phyloP scores from a whole-genome alignment of 768 basidiomycete genomes.

The Hortiboletus campestris region DNA sequence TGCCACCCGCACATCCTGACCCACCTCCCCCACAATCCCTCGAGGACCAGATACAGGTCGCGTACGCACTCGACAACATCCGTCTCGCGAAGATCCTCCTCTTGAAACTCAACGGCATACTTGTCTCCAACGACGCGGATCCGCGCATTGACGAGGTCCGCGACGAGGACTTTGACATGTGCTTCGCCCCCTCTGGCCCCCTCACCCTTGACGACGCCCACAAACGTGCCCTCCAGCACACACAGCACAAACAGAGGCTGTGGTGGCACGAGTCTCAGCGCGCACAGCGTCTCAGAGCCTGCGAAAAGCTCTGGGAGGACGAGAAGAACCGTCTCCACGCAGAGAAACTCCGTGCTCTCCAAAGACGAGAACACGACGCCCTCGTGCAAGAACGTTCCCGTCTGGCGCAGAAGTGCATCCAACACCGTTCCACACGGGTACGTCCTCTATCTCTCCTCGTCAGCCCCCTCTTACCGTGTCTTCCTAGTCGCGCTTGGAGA shows the following conservation, averaged over 20 bases:
- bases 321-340: constrained; percentile 44
- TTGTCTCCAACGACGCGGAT: constrained; percentile 57
- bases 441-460: constrained; percentile 1
- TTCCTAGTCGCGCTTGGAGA: constrained; percentile 19
- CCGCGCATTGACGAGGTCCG: constrained; percentile 61
- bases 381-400: constrained; percentile 30
- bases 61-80: constrained; percentile 66
- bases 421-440: constrained; percentile 22
- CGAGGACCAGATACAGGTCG: constrained; percentile 63
- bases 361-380: constrained; percentile 31
- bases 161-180: constrained; percentile 44
- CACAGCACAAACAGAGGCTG: constrained; percentile 34
- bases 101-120: constrained; percentile 58
- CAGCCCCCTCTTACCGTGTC: background rate
- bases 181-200: constrained; percentile 38
- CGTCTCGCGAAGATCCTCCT: constrained; percentile 63
- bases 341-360: constrained; percentile 36
- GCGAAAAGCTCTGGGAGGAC: constrained; percentile 49
- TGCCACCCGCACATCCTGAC: background rate
- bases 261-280: constrained; percentile 37
- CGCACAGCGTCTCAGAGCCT: constrained; percentile 41
- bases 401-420: constrained; percentile 9
- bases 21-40: constrained; percentile 44
- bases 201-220: constrained; percentile 42
- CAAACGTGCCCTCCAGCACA: constrained; percentile 38